phyloP scores from a whole-genome alignment of 2,329 filamentous ascomycete genomes.

The Venturia nashicola region DNA sequence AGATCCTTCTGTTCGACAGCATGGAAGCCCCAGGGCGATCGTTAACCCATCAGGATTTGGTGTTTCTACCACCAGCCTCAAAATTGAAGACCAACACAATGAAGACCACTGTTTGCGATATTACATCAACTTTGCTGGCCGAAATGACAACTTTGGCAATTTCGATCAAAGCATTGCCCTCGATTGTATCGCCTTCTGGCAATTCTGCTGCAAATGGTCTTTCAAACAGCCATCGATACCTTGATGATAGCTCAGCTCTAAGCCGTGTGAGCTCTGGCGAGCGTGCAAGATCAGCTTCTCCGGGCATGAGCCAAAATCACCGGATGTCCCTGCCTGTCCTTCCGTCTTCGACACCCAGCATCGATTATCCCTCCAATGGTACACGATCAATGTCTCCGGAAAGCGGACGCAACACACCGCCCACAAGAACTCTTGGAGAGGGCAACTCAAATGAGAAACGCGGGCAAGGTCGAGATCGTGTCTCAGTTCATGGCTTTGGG shows the following conservation, averaged over 20 bases:
- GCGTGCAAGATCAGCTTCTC: conserved; percentile 15
- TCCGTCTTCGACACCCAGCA: conserved; percentile 26
- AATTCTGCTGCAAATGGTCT: neutral
- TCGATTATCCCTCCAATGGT: conserved; percentile 17
- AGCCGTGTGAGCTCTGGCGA: conserved; percentile 1
- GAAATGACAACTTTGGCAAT: conserved; percentile 36
- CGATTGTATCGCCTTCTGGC: conserved; percentile 41
- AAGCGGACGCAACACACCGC: conserved; percentile 18
- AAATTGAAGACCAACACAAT: conserved; percentile 61
- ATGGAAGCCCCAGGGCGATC: conserved; percentile 41
- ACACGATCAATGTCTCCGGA: conserved; percentile 17
- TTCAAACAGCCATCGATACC: neutral
- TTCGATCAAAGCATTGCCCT: conserved; percentile 41
- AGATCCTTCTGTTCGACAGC: conserved; percentile 64
- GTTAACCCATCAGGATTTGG: conserved; percentile 48
- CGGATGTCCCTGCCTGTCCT: conserved; percentile 72
- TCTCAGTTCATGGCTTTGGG: conserved; percentile 53
- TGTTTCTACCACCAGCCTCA: conserved; percentile 55
- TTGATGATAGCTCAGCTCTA: neutral
- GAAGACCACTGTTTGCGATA: conserved; percentile 32
- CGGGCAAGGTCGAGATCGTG: conserved; percentile 47
- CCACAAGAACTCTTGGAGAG: conserved; percentile 37
- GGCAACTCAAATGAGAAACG: conserved; percentile 15
- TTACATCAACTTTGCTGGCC: conserved; percentile 31
- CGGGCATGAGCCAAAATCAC: conserved; percentile 39